Percentiles rank a stretch among this genome's conserved stretches.
These are phyloP conservation scores for Ziziphus jujuba DNA, from an alignment of 306 rosid species.

Conservation along the genomic window DNA sequence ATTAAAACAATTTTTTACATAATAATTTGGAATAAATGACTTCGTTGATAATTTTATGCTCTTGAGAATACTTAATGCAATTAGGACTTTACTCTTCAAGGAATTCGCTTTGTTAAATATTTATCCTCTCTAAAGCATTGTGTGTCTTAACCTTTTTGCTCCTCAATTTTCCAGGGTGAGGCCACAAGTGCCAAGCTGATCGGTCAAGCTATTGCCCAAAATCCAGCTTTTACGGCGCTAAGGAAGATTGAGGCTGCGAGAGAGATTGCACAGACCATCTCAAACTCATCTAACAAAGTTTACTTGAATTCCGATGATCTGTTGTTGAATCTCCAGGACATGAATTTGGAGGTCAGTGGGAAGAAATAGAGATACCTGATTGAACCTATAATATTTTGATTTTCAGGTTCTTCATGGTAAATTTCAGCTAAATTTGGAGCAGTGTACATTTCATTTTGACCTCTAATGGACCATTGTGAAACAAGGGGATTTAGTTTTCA, in stretches of 20 bases:
- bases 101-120: not conserved
- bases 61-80: not conserved
- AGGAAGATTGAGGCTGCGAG: slow-evolving; percentile 94
- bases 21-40: not conserved
- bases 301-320: slow-evolving; percentile 73
- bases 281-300: slow-evolving; percentile 75
- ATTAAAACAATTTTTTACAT: not conserved
- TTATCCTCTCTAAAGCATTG: slow-evolving; percentile 6
- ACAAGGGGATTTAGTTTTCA: slow-evolving; percentile 16
- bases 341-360: slow-evolving; percentile 47
- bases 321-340: slow-evolving; percentile 74
- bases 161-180: slow-evolving; percentile 61
- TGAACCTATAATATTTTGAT: slow-evolving; percentile 4
- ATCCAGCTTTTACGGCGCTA: slow-evolving; percentile 84
- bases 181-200: slow-evolving; percentile 88
- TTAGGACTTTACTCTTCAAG: not conserved
- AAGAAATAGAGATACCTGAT: slow-evolving; percentile 39
- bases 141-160: not conserved
- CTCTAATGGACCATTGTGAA: slow-evolving; percentile 3
- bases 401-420: slow-evolving; percentile 11
- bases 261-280: slow-evolving; percentile 76
- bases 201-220: slow-evolving; percentile 84
- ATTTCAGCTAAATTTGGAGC: not conserved
- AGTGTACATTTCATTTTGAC: slow-evolving; percentile 6
- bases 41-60: not conserved